These are phyloP conservation scores for Chlorella sorokiniana DNA, from an alignment of 139 green algal species.

Conservation along the genomic window DNA sequence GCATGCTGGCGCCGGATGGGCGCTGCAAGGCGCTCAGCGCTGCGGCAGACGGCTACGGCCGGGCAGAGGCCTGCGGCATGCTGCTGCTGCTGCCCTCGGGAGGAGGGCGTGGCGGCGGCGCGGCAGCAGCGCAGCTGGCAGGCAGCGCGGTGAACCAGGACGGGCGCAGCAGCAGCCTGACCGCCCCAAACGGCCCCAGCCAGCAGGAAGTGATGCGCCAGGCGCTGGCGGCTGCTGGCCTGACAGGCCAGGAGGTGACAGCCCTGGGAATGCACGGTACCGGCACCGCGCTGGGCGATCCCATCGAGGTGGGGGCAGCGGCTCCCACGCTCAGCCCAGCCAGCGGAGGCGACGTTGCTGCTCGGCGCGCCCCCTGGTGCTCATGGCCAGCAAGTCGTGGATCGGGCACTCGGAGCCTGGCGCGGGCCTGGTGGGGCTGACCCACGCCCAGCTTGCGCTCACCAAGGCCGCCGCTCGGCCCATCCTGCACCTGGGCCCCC, in stretches of 20 bases:
- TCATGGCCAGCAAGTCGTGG: slow-evolving; percentile 74
- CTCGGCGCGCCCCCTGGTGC: slow-evolving; percentile 39
- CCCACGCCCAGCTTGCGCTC: slow-evolving; percentile 33
- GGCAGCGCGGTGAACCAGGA: slow-evolving; percentile 64
- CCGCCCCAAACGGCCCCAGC: slow-evolving; percentile 66
- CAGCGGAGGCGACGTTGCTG: neutral
- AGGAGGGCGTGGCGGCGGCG: neutral
- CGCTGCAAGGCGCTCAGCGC: slow-evolving; percentile 68
- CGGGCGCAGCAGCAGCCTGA: slow-evolving; percentile 61
- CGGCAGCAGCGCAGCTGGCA: slow-evolving; percentile 28
- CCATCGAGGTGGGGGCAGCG: slow-evolving; percentile 83
- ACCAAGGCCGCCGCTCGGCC: slow-evolving; percentile 30
- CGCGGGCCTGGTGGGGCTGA: slow-evolving; percentile 66
- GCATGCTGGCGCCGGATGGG: slow-evolving; percentile 48
- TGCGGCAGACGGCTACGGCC: slow-evolving; percentile 62
- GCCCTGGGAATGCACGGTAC: slow-evolving; percentile 78
- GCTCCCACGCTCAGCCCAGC: slow-evolving; percentile 15
- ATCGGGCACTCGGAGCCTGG: slow-evolving; percentile 82
- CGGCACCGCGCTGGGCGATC: slow-evolving; percentile 87
- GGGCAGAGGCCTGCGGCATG: slow-evolving; percentile 59
- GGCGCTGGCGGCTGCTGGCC: slow-evolving; percentile 38
- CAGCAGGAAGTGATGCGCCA: slow-evolving; percentile 54
- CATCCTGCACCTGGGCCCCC: slow-evolving; percentile 45
- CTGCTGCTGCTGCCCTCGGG: slow-evolving; percentile 38
- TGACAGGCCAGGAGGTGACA: slow-evolving; percentile 20